Conservation (phyloP, 2,329 filamentous ascomycete genomes). For the Clonostachys rosea region DNA sequence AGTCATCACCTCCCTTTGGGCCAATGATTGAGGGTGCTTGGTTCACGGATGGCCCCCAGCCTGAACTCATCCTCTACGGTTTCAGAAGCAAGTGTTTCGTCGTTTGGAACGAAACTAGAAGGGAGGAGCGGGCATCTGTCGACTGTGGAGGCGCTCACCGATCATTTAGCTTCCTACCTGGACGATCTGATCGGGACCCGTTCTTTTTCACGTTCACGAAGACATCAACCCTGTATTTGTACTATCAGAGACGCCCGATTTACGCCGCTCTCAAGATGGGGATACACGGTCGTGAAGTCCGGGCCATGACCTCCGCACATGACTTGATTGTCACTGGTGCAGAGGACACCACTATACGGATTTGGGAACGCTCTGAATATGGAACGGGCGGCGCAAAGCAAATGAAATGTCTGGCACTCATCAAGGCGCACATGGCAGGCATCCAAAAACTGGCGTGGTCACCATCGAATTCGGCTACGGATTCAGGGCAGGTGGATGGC, state of each 20-base stretch:
- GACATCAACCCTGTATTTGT: conserved; percentile 48
- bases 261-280: conserved; percentile 58
- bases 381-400: conserved; percentile 6
- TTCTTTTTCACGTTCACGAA: conserved; percentile 70
- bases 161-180: conserved; percentile 53
- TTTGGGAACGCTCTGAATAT: conserved; percentile 52
- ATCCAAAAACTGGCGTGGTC: conserved; percentile 77
- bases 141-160: conserved; percentile 85
- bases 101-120: conserved; percentile 71
- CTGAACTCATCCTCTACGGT: conserved; percentile 69
- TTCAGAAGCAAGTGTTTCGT: conserved; percentile 79
- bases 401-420: conserved; percentile 51
- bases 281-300: conserved; percentile 82
- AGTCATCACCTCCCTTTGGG: conserved; percentile 65
- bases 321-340: conserved; percentile 58
- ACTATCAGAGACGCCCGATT: conserved; percentile 29
- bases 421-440: conserved; percentile 78
- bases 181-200: conserved; percentile 18
- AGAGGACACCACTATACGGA: conserved; percentile 71
- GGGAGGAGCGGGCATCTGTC: conserved; percentile 65
- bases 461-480: conserved; percentile 40
- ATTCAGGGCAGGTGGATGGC: conserved; percentile 11
- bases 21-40: conserved; percentile 72
- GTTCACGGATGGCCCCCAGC: conserved; percentile 35
- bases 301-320: conserved; percentile 38